phyloP scores from a whole-genome alignment of 73 alveolate genomes.

The Tetrahymena malaccensis region DNA sequence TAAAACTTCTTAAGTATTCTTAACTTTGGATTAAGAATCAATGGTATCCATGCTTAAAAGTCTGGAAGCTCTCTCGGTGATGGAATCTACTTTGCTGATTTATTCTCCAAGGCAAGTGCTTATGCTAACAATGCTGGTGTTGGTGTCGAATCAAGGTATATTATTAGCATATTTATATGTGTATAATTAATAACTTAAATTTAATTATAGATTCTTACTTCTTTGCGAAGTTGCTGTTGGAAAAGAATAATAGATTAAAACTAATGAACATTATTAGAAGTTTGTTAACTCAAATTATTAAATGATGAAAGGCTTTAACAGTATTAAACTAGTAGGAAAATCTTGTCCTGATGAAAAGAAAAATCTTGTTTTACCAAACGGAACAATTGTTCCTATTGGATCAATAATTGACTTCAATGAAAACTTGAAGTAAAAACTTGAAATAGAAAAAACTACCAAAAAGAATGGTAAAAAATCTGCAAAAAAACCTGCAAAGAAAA shows the following conservation, averaged over 20 bases:
- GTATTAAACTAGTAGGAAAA: conserved; percentile 55
- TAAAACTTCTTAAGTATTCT: conserved; percentile 83
- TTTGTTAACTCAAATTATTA: conserved; percentile 27
- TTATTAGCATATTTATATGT: conserved; percentile 3
- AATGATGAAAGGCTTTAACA: conserved; percentile 36
- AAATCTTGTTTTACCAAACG: conserved; percentile 75
- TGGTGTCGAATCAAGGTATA: conserved; percentile 45
- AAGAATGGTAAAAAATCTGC: neutral
- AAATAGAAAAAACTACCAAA: neutral
- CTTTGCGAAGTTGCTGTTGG: conserved; percentile 96
- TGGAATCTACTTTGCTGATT: conserved; percentile 93
- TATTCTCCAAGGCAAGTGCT: conserved; percentile 53
- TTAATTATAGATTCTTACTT: conserved; percentile 46
- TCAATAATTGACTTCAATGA: conserved; percentile 44
- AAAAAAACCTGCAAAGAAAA: neutral
- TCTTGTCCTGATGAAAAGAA: conserved; percentile 82
- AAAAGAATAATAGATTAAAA: conserved; percentile 44
- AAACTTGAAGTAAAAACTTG: neutral
- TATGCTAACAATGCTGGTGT: conserved; percentile 48
- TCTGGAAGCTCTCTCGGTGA: conserved; percentile 84
- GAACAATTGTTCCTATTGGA: conserved; percentile 90
- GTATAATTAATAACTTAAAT: neutral
- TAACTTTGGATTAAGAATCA: conserved; percentile 10
- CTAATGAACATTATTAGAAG: conserved; percentile 38
- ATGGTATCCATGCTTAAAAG: conserved; percentile 40